phyloP scores from a whole-genome alignment of 1,139 yeast species.

The Candida pseudocylindracea region DNA sequence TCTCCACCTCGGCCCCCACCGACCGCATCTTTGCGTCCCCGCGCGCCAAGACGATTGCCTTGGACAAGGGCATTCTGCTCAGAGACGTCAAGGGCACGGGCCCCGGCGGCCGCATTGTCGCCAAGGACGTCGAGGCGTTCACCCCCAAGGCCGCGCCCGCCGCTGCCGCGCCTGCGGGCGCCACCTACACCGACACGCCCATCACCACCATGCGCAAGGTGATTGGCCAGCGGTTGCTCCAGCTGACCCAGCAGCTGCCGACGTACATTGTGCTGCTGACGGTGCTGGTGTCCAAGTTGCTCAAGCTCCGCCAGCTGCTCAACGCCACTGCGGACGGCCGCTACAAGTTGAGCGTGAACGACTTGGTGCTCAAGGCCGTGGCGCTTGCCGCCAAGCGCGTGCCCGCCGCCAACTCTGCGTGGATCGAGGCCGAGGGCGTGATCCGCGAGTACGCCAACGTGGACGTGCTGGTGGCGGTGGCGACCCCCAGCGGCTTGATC shows the following conservation, averaged over 20 bases:
- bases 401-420: slow-evolving; percentile 85
- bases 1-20: slow-evolving; percentile 8
- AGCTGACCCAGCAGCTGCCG: slow-evolving; percentile 76
- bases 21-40: slow-evolving; percentile 89
- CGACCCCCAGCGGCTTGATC: slow-evolving; percentile 91
- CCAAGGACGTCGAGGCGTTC: slow-evolving; percentile 68
- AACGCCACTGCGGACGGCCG: slow-evolving; percentile 73
- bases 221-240: slow-evolving; percentile 71
- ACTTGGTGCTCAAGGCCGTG: slow-evolving; percentile 81
- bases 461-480: slow-evolving; percentile 96
- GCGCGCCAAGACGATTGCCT: slow-evolving; percentile 78
- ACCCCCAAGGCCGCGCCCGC: slow-evolving; percentile 14
- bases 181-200: slow-evolving; percentile 62
- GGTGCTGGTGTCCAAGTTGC: slow-evolving; percentile 69
- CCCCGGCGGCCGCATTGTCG: slow-evolving; percentile 84
- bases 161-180: slow-evolving; percentile 27
- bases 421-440: slow-evolving; percentile 77
- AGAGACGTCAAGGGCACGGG: slow-evolving; percentile 81
- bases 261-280: slow-evolving; percentile 80
- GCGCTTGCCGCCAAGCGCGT: slow-evolving; percentile 79
- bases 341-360: slow-evolving; percentile 85
- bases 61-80: slow-evolving; percentile 78
- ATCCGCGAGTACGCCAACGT: slow-evolving; percentile 84
- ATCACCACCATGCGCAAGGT: slow-evolving; percentile 85
- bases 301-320: slow-evolving; percentile 79